phyloP scores from a whole-genome alignment of 441 rosid species.

The Populus hybrid region DNA sequence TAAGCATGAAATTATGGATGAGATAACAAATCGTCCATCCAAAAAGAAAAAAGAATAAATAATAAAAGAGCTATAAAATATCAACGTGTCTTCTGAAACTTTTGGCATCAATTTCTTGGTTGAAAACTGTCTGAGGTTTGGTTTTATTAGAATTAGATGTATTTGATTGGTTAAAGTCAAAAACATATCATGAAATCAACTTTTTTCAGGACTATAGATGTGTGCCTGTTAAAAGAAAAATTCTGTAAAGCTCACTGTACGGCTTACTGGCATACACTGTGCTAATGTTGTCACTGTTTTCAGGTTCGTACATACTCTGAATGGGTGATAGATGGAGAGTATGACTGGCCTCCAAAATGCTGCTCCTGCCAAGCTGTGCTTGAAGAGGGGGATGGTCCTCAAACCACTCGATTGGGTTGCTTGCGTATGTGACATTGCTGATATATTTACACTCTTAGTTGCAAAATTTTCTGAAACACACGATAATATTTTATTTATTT shows the following conservation, averaged over 20 bases:
- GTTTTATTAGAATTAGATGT: neutral
- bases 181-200: neutral
- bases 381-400: conserved; percentile 62
- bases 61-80: too few relatives aligned
- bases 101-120: conserved; percentile 1
- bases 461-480: conserved; percentile 9
- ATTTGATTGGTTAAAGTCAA: neutral
- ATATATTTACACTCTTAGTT: conserved; percentile 6
- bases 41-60: too few relatives aligned
- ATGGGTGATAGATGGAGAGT: conserved; percentile 98
- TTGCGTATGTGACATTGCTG: conserved; percentile 62
- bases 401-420: conserved; percentile 96
- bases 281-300: conserved; percentile 15
- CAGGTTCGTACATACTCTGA: conserved; percentile 95
- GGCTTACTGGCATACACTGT: conserved; percentile 5
- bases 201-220: neutral
- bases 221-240: neutral
- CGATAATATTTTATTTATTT: conserved; percentile 16
- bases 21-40: neutral
- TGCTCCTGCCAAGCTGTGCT: conserved; percentile 73
- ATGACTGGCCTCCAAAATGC: conserved; percentile 94
- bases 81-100: neutral
- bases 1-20: neutral
- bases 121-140: neutral
- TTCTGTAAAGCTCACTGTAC: neutral